A percentile compares a stretch with the other conserved stretches of the same genome.
Conservation (phyloP, 192 early-diverging fungal genomes). For the Gigaspora rosea region DNA sequence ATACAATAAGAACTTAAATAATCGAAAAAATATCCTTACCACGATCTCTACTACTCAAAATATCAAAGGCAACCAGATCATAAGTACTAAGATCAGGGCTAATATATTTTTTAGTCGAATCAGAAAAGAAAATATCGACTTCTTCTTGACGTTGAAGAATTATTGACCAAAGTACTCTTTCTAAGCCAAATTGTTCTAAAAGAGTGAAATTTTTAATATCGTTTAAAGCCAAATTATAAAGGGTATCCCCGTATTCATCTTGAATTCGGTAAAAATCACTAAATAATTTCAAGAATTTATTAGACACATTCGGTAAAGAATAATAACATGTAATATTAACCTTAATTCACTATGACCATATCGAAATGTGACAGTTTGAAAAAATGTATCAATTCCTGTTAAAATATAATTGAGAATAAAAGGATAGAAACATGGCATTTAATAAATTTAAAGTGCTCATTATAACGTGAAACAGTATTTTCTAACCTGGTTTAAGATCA, state of each 20-base stretch:
- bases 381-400: constrained; percentile 3
- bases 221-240: background rate
- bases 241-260: constrained; percentile 15
- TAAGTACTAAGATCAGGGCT: background rate
- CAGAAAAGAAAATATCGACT: constrained; percentile 18
- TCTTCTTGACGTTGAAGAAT: constrained; percentile 28
- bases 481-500: no score
- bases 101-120: background rate
- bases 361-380: background rate
- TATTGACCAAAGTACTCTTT: constrained; percentile 2
- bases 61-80: constrained; percentile 8
- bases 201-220: background rate
- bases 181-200: constrained; percentile 16
- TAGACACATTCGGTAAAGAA: background rate
- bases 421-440: no score
- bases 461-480: no score
- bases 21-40: background rate
- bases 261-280: constrained; percentile 19
- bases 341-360: constrained; percentile 12
- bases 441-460: no score
- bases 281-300: background rate
- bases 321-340: background rate
- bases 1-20: background rate
- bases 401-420: no score
- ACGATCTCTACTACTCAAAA: constrained; percentile 10